A percentile compares a stretch with the other conserved stretches of the same genome.
Conservation (phyloP, 2,329 filamentous ascomycete genomes). For the Pseudogymnoascus sp. region DNA sequence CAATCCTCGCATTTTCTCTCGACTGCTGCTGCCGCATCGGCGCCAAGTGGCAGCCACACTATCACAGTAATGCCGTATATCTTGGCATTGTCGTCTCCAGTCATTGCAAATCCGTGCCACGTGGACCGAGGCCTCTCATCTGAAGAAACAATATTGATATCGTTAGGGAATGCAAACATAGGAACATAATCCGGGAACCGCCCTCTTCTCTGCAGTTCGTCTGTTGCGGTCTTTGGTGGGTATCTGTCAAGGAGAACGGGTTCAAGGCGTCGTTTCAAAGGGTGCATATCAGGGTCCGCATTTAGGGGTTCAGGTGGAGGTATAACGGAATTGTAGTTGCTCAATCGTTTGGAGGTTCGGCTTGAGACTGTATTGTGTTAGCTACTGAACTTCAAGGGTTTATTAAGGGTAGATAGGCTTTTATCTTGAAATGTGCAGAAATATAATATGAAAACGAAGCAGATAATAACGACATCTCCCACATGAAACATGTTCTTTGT, state of each 20-base stretch:
- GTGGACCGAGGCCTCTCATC: slow-evolving; percentile 92
- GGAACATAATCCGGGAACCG: slow-evolving; percentile 95
- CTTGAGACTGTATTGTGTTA: slow-evolving; percentile 48
- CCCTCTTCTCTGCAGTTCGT: slow-evolving; percentile 72
- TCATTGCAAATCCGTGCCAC: slow-evolving; percentile 99
- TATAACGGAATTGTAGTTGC: slow-evolving; percentile 98
- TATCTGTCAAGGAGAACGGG: slow-evolving; percentile 94
- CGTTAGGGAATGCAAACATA: slow-evolving; percentile 98
- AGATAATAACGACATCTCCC: background rate
- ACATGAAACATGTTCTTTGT: background rate
- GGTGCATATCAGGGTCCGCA: slow-evolving; percentile 87
- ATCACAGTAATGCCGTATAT: slow-evolving; percentile 87
- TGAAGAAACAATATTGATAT: slow-evolving; percentile 92
- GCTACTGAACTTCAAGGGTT: background rate
- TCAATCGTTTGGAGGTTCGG: slow-evolving; percentile 79
- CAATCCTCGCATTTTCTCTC: slow-evolving; percentile 76
- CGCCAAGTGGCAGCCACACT: slow-evolving; percentile 82
- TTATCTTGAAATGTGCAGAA: background rate
- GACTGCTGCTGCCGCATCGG: slow-evolving; percentile 73
- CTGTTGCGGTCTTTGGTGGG: slow-evolving; percentile 71
- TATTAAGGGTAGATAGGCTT: background rate
- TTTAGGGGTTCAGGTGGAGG: slow-evolving; percentile 87
- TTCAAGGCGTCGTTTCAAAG: slow-evolving; percentile 86
- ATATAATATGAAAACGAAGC: background rate
- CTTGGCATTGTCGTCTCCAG: slow-evolving; percentile 82